phyloP scores from a whole-genome alignment of 352 stramenopile species.

The Phytophthora syringae region DNA sequence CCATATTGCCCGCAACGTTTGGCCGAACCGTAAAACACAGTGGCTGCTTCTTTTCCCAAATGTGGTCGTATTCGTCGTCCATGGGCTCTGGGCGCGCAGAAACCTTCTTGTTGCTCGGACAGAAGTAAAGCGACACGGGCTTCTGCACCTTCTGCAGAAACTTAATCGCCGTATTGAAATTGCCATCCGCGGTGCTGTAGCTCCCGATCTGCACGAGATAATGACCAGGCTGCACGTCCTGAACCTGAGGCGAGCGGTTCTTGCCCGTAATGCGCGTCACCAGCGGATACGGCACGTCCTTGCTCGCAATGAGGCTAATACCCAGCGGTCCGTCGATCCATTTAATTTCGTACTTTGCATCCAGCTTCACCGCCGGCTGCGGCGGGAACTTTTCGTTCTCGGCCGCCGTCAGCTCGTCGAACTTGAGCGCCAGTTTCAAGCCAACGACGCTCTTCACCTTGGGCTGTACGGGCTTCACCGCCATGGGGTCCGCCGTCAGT shows the following conservation, averaged over 20 bases:
- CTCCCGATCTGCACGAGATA: constrained; percentile 88
- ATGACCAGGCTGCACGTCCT: constrained; percentile 87
- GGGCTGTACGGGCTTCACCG: constrained; percentile 76
- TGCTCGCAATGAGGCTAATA: constrained; percentile 89
- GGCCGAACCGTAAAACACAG: constrained; percentile 84
- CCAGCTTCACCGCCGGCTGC: constrained; percentile 73
- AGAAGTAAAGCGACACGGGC: constrained; percentile 86
- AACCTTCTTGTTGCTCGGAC: constrained; percentile 80
- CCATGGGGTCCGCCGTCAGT: constrained; percentile 75
- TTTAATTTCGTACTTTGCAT: constrained; percentile 89
- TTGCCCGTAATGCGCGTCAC: constrained; percentile 90
- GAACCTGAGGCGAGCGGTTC: constrained; percentile 86
- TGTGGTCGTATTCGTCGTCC: constrained; percentile 84
- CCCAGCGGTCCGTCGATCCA: constrained; percentile 87
- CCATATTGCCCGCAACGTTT: constrained; percentile 66
- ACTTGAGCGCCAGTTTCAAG: constrained; percentile 75
- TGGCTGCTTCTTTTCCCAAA: constrained; percentile 91
- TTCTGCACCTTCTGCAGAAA: constrained; percentile 90
- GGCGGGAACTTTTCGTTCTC: constrained; percentile 78
- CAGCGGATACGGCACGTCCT: constrained; percentile 86
- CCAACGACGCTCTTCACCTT: constrained; percentile 75
- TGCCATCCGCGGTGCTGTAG: constrained; percentile 85
- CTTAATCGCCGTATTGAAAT: constrained; percentile 92
- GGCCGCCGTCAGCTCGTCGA: constrained; percentile 72
- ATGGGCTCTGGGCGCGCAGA: constrained; percentile 70